These are phyloP conservation scores for Thecaphora thlaspeos DNA, from an alignment of 1,284 basidiomycete species.

Conservation along the genomic window DNA sequence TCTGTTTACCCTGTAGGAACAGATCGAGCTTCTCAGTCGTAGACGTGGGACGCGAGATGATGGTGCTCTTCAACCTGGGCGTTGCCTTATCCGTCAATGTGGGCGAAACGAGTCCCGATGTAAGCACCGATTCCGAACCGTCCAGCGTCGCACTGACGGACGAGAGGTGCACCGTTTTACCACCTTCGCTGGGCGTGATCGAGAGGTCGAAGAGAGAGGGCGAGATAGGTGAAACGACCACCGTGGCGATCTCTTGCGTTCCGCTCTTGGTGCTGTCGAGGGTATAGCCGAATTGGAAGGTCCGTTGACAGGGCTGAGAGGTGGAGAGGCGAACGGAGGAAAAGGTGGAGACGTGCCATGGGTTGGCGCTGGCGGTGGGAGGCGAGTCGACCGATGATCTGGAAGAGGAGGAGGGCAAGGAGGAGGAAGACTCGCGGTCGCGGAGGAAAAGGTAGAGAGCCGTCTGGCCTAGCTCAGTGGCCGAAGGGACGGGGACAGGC, in stretches of 20 bases:
- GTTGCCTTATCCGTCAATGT: no score
- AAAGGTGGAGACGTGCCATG: conserved; percentile 1
- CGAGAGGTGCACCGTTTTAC: no score
- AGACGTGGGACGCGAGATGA: conserved; percentile 61
- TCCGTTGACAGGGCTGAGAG: not conserved
- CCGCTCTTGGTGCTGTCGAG: not conserved
- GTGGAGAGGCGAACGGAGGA: not conserved
- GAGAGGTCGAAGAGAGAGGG: no score
- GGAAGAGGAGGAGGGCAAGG: not conserved
- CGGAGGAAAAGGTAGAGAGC: conserved; percentile 73
- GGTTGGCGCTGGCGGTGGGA: not conserved
- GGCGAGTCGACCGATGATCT: not conserved
- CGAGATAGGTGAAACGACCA: no score
- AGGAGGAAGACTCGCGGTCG: conserved; percentile 57
- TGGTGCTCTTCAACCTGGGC: not conserved
- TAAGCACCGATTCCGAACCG: no score
- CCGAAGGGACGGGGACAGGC: conserved; percentile 63
- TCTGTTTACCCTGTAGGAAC: conserved; percentile 59
- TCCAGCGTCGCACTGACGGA: no score
- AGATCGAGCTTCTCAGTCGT: conserved; percentile 69
- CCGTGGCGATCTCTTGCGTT: no score
- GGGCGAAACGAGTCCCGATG: no score
- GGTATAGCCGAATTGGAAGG: not conserved
- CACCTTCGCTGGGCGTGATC: no score
- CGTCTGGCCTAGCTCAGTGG: conserved; percentile 72